Evolutionary conservation across 148 eudicot species (phyloP).

Genomic region (Chenopodium formosanum): DNA sequence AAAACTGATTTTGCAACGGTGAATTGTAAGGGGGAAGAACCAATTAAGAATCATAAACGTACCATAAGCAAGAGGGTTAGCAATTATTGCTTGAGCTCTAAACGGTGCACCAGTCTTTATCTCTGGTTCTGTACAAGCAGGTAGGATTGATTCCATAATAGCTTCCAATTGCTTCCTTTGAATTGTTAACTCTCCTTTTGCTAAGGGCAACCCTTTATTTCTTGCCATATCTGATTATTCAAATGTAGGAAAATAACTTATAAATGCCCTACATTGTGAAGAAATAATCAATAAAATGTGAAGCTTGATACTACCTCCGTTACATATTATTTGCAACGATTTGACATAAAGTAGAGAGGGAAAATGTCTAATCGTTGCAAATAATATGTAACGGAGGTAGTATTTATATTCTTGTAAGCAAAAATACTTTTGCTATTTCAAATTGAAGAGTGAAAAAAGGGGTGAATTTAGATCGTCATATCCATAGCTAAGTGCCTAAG

Average conservation of each 20-base stretch:
- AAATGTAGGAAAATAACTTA: neutral
- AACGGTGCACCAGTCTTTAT: conserved; percentile 67
- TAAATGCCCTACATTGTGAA: neutral
- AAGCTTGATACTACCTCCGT: neutral
- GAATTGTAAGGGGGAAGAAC: neutral
- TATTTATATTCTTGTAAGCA: too few relatives aligned
- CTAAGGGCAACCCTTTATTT: conserved; percentile 80
- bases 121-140: conserved; percentile 88
- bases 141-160: conserved; percentile 75
- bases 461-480: neutral
- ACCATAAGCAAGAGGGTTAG: conserved; percentile 95
- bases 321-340: too few relatives aligned
- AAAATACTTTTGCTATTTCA: neutral
- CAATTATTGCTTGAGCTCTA: conserved; percentile 88
- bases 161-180: conserved; percentile 85
- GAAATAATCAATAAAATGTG: neutral
- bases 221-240: conserved; percentile 73
- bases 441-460: neutral
- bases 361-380: too few relatives aligned
- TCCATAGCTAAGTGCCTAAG: neutral
- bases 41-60: conserved; percentile 26
- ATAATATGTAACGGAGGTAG: too few relatives aligned
- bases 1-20: neutral
- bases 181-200: conserved; percentile 69
- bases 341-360: too few relatives aligned